These are phyloP conservation scores for Salix caprea DNA, from an alignment of 345 rosid species.

Conservation along the genomic window DNA sequence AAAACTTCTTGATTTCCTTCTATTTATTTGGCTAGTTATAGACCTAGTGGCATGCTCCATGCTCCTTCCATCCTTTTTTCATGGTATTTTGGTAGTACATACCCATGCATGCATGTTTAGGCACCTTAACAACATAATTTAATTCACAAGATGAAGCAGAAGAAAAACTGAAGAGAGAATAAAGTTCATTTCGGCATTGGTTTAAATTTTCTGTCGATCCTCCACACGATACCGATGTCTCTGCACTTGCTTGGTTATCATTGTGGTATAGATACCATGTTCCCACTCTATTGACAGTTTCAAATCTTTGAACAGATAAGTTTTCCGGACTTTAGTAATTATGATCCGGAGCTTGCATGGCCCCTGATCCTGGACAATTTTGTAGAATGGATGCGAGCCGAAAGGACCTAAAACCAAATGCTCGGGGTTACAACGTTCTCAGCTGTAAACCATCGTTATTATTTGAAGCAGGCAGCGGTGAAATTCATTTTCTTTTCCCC, in stretches of 20 bases:
- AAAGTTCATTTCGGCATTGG: not conserved
- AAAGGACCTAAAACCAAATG: conserved; percentile 42
- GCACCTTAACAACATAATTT: not conserved
- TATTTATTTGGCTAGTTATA: not conserved
- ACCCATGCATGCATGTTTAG: not conserved
- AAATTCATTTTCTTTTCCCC: not conserved
- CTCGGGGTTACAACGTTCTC: conserved; percentile 28
- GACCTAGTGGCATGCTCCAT: not conserved
- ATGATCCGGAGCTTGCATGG: conserved; percentile 94
- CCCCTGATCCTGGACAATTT: conserved; percentile 95
- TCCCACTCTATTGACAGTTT: not conserved
- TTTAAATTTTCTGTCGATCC: not conserved
- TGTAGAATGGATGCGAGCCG: conserved; percentile 92
- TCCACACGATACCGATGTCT: not conserved
- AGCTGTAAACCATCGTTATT: conserved; percentile 42
- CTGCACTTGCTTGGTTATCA: not conserved
- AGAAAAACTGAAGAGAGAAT: not conserved
- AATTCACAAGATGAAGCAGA: not conserved
- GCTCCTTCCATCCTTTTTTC: not conserved
- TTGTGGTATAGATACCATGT: not conserved
- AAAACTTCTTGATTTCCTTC: not conserved
- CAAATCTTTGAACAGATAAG: conserved; percentile 57
- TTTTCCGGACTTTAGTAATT: conserved; percentile 74
- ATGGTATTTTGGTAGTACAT: not conserved
- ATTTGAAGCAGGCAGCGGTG: conserved; percentile 29